Conservation (phyloP, 768 basidiomycete species). For the Serendipita vermifera region DNA sequence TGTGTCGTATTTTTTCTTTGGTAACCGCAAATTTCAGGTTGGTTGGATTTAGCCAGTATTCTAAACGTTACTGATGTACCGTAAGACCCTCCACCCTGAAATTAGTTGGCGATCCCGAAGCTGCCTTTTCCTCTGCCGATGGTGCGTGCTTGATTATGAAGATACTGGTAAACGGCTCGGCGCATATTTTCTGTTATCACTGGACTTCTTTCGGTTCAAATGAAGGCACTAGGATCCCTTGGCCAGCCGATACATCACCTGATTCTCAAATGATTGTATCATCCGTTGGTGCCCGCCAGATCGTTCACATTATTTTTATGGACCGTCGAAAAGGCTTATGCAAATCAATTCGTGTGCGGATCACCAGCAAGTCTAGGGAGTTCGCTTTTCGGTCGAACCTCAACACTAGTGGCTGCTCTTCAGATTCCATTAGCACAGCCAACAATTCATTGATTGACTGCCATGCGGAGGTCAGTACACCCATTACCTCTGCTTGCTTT, state of each 20-base stretch:
- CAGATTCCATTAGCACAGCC: constrained; percentile 13
- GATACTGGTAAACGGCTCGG: not conserved
- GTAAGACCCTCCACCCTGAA: constrained; percentile 35
- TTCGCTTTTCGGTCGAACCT: not conserved
- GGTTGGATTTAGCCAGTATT: not conserved
- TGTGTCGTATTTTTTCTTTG: constrained; percentile 41
- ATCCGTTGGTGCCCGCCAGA: constrained; percentile 32
- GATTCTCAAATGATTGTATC: constrained; percentile 25
- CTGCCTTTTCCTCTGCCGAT: constrained; percentile 39
- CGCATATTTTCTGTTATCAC: constrained; percentile 33
- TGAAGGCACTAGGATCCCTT: constrained; percentile 28
- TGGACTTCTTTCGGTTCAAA: constrained; percentile 43
- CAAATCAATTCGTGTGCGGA: constrained; percentile 35
- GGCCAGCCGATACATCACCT: constrained; percentile 8
- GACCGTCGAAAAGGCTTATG: constrained; percentile 24
- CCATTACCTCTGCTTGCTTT: not conserved
- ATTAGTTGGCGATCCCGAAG: constrained; percentile 25
- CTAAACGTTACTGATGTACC: not conserved
- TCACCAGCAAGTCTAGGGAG: constrained; percentile 32
- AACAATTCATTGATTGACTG: constrained; percentile 45
- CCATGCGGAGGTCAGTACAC: constrained; percentile 24
- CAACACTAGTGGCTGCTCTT: not conserved
- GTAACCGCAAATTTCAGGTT: constrained; percentile 43
- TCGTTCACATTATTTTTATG: constrained; percentile 33
- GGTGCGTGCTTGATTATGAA: constrained; percentile 37